These are phyloP conservation scores for Lunularia cruciata DNA, from an alignment of 225 moss, liverwort and hornwort species.

Conservation along the genomic window DNA sequence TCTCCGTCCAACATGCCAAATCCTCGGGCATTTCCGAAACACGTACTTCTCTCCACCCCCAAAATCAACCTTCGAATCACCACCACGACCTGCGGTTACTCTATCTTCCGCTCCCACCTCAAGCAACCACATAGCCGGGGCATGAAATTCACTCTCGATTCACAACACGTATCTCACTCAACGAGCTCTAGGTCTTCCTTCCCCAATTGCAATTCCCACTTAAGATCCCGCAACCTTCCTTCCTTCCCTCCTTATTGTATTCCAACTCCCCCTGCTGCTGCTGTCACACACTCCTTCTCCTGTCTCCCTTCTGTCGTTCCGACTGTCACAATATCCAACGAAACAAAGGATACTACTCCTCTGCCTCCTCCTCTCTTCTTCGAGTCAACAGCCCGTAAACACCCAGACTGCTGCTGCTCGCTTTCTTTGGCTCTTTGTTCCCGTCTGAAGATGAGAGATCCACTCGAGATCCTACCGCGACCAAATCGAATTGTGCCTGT, in stretches of 20 bases:
- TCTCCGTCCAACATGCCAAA: slow-evolving; percentile 2
- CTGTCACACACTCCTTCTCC: too few relatives aligned
- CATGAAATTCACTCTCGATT: too few relatives aligned
- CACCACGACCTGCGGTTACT: not conserved
- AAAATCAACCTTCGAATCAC: too few relatives aligned
- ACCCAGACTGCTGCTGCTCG: too few relatives aligned
- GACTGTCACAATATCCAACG: too few relatives aligned
- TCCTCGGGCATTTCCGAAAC: not conserved
- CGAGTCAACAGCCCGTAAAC: not conserved
- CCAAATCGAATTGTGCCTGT: not conserved
- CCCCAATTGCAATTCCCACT: not conserved
- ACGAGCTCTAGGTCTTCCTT: too few relatives aligned
- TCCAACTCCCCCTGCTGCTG: not conserved
- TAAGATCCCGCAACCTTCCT: not conserved
- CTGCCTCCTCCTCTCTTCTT: not conserved
- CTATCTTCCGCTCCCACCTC: not conserved
- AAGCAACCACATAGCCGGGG: not conserved
- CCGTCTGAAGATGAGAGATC: slow-evolving; percentile 6
- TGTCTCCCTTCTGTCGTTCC: not conserved
- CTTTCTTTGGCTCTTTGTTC: too few relatives aligned
- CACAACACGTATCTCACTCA: too few relatives aligned
- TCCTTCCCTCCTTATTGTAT: not conserved
- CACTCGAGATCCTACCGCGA: not conserved
- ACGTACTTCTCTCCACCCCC: not conserved
- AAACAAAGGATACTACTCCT: too few relatives aligned